Base-by-base conservation (phyloP, 2,329 filamentous ascomycete genomes). In the Aspergillus fumigatiaffinis region DNA sequence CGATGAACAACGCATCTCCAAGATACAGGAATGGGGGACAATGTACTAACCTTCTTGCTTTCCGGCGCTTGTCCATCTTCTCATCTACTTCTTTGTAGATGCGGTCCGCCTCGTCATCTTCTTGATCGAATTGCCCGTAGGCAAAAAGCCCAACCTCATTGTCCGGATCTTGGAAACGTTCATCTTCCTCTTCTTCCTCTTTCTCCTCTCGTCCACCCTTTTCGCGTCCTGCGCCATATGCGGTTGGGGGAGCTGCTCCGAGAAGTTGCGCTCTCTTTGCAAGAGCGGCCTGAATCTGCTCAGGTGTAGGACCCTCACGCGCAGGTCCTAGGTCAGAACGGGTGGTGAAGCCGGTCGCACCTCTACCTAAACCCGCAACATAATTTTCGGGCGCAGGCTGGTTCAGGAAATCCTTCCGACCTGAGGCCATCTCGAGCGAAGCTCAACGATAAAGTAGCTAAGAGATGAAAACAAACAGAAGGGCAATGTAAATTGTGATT, bases 281-380 rank as follows among this genome's bases (percentile, higher is more conserved):
- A 66, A 99, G 88, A 60, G 91, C 92, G 75, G 96, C 94, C 75
- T 97, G 97, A 78, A 99, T 97, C 77, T 97, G 93, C 73, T 99
- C 94, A 68, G 97, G 93, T 60, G 90, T 96, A 51, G 94, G 94
- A 17, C 94, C 94, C 79, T 97, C 93, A 68, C 93, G 86, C 58
- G 93, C 93, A 52, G 95, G 94, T 57, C 95, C 94, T 57, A 99
- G 82, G 83, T 99, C 94, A 56, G 93, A 97, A 69, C 95, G 87
- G 44, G 94, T 99, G 17, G 94, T 97, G 79, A 99, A 99, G 59
- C 95, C 94, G 7, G 94, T 99, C 23, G 95, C 95, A 78, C 94
- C 94, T 82, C 95, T 90, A 77, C 94, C 94, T 62, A 99, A 87
- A 84, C 94, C 94, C 63, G 94, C 94, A 62, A 99, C 93, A 71